Base-by-base conservation (phyloP, 495 filamentous ascomycete species). In the Penicillium taxi region DNA sequence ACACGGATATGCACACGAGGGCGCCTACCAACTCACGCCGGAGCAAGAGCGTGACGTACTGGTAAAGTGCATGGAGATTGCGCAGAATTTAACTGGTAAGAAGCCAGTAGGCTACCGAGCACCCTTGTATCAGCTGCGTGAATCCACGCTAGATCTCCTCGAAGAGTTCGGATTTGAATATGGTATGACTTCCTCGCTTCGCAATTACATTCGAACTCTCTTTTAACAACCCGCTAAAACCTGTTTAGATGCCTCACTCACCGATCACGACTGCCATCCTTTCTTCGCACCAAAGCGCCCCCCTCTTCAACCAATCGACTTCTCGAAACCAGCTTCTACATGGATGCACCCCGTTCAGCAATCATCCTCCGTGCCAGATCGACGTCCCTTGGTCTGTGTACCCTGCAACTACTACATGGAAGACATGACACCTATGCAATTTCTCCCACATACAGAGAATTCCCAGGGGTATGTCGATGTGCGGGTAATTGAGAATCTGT, bases 1-100 rank as follows among this genome's bases (percentile, higher is more conserved):
- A 7, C 77, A 81, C 47, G 76, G 77, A 20, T 81, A 81, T 48
- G 66, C 70, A 9, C 75, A 78, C 39, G 74, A 80, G 45, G 71
- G 73, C 9, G 66, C 72, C 0, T 56, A 56, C 22, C 72, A 78
- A 41, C 63, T 79, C 50, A 75, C 70, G 0, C 64, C 64, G 13
- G 43, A 61, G n/a, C 75, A 80, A 59, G 75, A 79, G 45, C 53
- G 58, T 17, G 75, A 79, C 6, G 69, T 80, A 1, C 59, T 80
- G 17, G 44, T 49, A 13, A 67, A 67, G 39, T 77, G 76, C 49
- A 69, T 79, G 20, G 42, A 66, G 12, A 54, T 78, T 26, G 63
- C 66, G 6, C 66, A 56, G 16, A 53, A 57, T 0, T 47, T 74
- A 2, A 72, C 69, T 0, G 74, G 75, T 8, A 69, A 70, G 42